These are phyloP conservation scores for Paramecium caudatum DNA, from an alignment of 73 alveolate genomes.

Conservation along the genomic window DNA sequence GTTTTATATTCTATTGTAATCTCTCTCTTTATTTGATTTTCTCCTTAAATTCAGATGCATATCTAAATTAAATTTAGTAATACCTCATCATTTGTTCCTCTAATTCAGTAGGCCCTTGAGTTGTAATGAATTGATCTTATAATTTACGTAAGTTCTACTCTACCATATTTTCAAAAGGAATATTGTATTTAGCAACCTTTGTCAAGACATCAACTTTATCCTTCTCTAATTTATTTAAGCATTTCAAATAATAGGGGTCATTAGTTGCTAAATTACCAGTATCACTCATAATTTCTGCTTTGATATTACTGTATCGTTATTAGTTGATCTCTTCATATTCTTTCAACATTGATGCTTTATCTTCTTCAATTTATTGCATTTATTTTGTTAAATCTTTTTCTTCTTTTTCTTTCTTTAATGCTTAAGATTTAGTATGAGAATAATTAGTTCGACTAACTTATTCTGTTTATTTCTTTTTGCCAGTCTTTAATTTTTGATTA, in stretches of 20 bases:
- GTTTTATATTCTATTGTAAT: conserved; percentile 25
- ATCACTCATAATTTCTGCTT: conserved; percentile 55
- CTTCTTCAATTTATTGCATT: conserved; percentile 32
- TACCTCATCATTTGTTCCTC: conserved; percentile 67
- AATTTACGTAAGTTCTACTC: conserved; percentile 55
- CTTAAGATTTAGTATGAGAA: background rate
- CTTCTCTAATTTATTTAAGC: background rate
- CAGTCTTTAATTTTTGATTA: background rate
- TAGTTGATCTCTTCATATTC: conserved; percentile 28
- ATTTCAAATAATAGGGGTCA: conserved; percentile 24
- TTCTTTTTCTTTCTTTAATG: background rate
- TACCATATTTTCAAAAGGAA: conserved; percentile 63
- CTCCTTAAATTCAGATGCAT: conserved; percentile 63
- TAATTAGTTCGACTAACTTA: background rate
- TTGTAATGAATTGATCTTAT: conserved; percentile 8
- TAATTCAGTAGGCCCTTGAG: conserved; percentile 27
- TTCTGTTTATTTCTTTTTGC: background rate
- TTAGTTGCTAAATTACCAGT: conserved; percentile 41
- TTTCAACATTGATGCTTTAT: conserved; percentile 20
- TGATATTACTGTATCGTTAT: background rate
- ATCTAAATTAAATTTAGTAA: background rate
- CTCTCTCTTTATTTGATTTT: conserved; percentile 60
- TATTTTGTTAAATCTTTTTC: conserved; percentile 20
- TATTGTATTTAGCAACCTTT: conserved; percentile 15
- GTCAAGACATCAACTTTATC: background rate